Evolutionary conservation across 352 stramenopile species (phyloP).

Genomic region (Phytophthora cajani): DNA sequence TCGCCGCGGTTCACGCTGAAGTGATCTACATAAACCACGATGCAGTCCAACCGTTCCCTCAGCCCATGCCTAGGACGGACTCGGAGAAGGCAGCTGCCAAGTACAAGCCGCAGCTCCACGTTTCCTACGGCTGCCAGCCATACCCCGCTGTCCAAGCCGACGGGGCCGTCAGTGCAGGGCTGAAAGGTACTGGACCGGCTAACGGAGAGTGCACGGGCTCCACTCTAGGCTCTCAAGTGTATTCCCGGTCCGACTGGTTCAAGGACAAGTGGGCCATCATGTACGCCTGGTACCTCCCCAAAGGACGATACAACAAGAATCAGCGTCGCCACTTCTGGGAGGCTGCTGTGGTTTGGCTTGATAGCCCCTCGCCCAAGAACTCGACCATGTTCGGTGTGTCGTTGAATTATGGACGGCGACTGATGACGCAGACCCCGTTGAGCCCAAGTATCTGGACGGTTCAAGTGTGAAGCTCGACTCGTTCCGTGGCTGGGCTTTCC

Average conservation of each 20-base stretch:
- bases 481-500: background rate
- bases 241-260: background rate
- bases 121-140: slow-evolving; percentile 9
- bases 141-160: slow-evolving; percentile 9
- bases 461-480: slow-evolving; percentile 32
- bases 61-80: no score
- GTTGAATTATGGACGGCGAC: slow-evolving; percentile 17
- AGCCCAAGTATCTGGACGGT: slow-evolving; percentile 15
- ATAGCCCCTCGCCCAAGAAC: slow-evolving; percentile 26
- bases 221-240: background rate
- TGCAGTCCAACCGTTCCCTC: no score
- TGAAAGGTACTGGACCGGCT: background rate
- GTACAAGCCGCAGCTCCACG: no score
- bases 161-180: slow-evolving; percentile 2
- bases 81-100: no score
- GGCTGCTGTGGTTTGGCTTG: slow-evolving; percentile 49
- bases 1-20: no score
- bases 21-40: no score
- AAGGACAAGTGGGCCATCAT: background rate
- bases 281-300: background rate
- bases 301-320: slow-evolving; percentile 8
- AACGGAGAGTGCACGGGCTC: background rate
- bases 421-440: slow-evolving; percentile 10
- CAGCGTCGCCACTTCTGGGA: slow-evolving; percentile 42
- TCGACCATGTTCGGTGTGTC: slow-evolving; percentile 25